Percentiles rank a stretch among this genome's conserved stretches.
phyloP scores from a whole-genome alignment of 192 early-diverging fungal species.

The Glomus cerebriforme region DNA sequence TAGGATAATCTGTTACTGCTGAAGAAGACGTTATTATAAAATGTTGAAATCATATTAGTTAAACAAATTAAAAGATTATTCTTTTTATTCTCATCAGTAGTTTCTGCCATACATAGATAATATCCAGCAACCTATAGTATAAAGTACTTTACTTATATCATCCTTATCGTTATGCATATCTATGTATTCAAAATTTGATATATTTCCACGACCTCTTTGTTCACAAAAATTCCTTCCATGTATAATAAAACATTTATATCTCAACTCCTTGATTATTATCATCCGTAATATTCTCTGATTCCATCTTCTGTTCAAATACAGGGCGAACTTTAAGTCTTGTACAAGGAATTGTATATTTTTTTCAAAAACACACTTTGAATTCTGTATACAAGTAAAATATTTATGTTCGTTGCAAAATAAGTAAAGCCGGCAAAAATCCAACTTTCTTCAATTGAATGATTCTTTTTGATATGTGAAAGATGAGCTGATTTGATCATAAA shows the following conservation, averaged over 20 bases:
- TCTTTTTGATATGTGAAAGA: background rate
- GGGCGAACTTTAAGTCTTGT: background rate
- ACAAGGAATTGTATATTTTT: constrained; percentile 14
- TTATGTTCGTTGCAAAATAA: constrained; percentile 10
- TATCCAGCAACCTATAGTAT: background rate
- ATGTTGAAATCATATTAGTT: background rate
- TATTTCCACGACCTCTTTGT: background rate
- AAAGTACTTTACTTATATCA: background rate
- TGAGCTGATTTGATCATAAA: constrained; percentile 10
- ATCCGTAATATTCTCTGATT: background rate
- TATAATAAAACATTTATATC: constrained; percentile 18
- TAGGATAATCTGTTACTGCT: background rate
- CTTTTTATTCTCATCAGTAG: background rate
- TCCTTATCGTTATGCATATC: background rate
- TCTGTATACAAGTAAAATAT: constrained; percentile 4
- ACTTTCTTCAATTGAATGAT: background rate
- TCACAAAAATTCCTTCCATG: background rate
- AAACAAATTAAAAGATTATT: background rate
- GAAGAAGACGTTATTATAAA: background rate
- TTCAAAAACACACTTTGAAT: background rate
- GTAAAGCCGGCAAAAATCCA: background rate
- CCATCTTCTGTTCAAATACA: background rate
- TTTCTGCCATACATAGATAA: background rate
- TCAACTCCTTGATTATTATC: too few relatives aligned
- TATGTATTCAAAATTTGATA: background rate